These are phyloP conservation scores for Acacia pycnantha DNA, from an alignment of 331 rosid genomes.

Conservation along the genomic window DNA sequence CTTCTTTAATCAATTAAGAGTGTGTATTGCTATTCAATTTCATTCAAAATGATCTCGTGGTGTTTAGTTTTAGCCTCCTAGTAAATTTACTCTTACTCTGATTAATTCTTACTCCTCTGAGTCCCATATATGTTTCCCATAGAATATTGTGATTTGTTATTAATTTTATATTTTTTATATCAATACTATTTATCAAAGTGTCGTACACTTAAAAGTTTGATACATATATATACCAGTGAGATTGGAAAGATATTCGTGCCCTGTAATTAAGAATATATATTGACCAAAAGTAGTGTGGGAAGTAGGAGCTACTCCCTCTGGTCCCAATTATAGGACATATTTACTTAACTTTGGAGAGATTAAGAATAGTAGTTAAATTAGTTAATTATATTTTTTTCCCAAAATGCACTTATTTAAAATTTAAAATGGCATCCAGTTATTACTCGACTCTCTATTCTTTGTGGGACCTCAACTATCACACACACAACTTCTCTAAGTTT, in stretches of 20 bases:
- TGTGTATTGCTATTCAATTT: neutral
- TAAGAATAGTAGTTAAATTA: too few relatives aligned
- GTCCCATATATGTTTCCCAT: neutral
- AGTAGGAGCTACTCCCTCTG: too few relatives aligned
- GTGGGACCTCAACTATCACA: too few relatives aligned
- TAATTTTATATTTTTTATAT: neutral
- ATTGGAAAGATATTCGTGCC: neutral
- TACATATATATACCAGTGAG: neutral
- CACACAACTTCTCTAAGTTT: too few relatives aligned
- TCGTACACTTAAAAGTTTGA: neutral
- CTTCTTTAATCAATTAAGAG: neutral
- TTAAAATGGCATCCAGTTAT: too few relatives aligned
- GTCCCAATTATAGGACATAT: too few relatives aligned
- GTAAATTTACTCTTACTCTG: neutral
- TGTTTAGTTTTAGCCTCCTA: neutral
- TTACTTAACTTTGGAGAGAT: too few relatives aligned
- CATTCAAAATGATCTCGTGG: neutral
- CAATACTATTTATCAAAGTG: neutral
- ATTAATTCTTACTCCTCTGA: neutral
- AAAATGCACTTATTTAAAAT: too few relatives aligned
- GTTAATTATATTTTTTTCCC: too few relatives aligned
- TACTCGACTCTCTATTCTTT: too few relatives aligned
- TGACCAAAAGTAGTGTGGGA: neutral
- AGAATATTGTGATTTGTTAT: neutral
- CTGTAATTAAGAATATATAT: neutral